Base-by-base conservation (phyloP, 176 grass and related monocot species). In the Elaeis guineensis region DNA sequence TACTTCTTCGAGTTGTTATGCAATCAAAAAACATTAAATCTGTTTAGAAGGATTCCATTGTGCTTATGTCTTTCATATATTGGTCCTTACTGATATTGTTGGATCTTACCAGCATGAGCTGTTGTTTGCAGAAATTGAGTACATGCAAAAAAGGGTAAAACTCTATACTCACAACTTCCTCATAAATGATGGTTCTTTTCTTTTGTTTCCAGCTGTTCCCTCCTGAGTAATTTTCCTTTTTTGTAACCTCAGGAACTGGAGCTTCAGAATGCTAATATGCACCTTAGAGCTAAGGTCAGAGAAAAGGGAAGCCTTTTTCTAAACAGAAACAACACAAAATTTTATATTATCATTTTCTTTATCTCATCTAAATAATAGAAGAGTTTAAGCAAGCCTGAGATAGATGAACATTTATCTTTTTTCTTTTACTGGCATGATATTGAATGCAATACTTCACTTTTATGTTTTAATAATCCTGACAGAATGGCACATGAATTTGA, bases 131-230 rank as follows among this genome's bases (percentile, higher is more conserved):
- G 78, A 90, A 65, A 90, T 90, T 25, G 78, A 70, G 50, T 79
- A 72, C 71, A 90, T 90, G 86, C 67, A 24, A 39, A 90, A 76
- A 73, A 79, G 82, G 81, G 86, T 89, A 80, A 75, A 21, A 7
- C 6, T 20, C 5, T 58, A 21, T 25, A 65, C 69, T 6, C 14
- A 24, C 8, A 11, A 74, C 35, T 44, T 44, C 11, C 35, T 11
- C 35, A 2, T 44, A 44, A 44, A 44, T 1, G 11, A 44, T 44
- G 11, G 11, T 12, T 44, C 9, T 44, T 44, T 44, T 44, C 9
- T 44, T 14, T 44, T 44, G 11, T 12, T 44, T 44, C 14, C 35
- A 14, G 35, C 9, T 44, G 11, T 9, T 12, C 11, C 35, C 35
- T 44, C 35, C 35, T 44, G 11, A 44, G 35, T 44, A 44, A 2